Percentiles rank a stretch among this genome's conserved stretches.
phyloP scores from a whole-genome alignment of 2,329 filamentous ascomycete species.

The Alternaria hordeiaustralica region DNA sequence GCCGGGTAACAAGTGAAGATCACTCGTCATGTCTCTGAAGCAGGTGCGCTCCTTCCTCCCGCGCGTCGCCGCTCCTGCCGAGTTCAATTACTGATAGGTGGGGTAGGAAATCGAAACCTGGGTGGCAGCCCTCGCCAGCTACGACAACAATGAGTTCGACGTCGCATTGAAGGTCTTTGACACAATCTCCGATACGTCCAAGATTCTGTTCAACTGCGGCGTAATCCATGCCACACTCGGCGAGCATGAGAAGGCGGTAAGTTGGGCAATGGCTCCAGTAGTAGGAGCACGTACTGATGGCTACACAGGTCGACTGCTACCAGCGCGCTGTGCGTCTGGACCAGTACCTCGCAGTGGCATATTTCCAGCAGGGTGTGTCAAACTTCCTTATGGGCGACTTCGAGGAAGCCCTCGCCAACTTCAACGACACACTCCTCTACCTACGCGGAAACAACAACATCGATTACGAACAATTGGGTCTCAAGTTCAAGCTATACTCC shows the following conservation, averaged over 20 bases:
- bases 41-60: conserved; percentile 44
- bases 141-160: conserved; percentile 98
- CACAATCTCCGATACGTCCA: conserved; percentile 90
- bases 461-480: conserved; percentile 93
- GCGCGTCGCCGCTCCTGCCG: conserved; percentile 13
- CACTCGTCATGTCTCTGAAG: conserved; percentile 58
- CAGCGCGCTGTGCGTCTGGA: conserved; percentile 89
- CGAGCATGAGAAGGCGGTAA: conserved; percentile 92
- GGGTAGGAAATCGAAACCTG: conserved; percentile 96
- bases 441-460: conserved; percentile 96
- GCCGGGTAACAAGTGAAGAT: conserved; percentile 46
- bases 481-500: conserved; percentile 95
- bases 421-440: conserved; percentile 96
- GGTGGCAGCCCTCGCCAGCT: conserved; percentile 87
- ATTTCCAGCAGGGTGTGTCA: conserved; percentile 97
- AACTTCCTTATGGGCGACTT: conserved; percentile 98
- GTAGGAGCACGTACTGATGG: conserved; percentile 23
- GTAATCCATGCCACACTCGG: conserved; percentile 97
- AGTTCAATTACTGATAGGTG: conserved; percentile 34
- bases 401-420: conserved; percentile 95
- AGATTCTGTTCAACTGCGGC: conserved; percentile 98
- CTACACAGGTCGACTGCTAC: conserved; percentile 83
- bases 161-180: conserved; percentile 84
- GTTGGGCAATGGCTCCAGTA: conserved; percentile 42
- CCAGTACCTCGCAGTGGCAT: conserved; percentile 94